Evolutionary conservation across 306 rosid genomes (phyloP).

Genomic region (Quillaja saponaria): DNA sequence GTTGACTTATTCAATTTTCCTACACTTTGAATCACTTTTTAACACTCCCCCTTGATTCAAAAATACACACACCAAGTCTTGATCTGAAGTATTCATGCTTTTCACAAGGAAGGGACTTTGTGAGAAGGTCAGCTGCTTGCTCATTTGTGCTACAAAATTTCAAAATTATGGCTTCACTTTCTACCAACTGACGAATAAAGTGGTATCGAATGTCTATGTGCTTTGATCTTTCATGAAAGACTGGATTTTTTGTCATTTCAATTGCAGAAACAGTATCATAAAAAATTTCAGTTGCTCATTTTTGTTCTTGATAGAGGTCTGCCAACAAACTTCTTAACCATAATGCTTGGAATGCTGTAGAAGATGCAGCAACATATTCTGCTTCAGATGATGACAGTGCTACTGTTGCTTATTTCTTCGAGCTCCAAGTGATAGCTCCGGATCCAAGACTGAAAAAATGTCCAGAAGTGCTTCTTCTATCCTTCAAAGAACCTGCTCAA

Average conservation of each 20-base stretch:
- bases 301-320: background rate
- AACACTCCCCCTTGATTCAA: slow-evolving; percentile 1
- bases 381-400: background rate
- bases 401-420: background rate
- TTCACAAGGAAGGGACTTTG: background rate
- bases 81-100: background rate
- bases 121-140: background rate
- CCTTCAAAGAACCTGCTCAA: background rate
- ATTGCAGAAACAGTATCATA: slow-evolving; percentile 1
- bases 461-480: background rate
- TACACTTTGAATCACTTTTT: too few species aligned
- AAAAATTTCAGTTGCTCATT: background rate
- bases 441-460: background rate
- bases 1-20: background rate
- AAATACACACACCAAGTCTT: background rate
- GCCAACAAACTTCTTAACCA: background rate
- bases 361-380: background rate
- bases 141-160: background rate
- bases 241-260: background rate
- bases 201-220: background rate
- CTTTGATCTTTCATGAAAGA: slow-evolving; percentile 7
- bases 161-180: background rate
- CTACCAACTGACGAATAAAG: background rate
- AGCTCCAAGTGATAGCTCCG: background rate
- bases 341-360: background rate